Conservation (phyloP, 805 yeast genomes). For the Yamadazyma akitaensis region DNA sequence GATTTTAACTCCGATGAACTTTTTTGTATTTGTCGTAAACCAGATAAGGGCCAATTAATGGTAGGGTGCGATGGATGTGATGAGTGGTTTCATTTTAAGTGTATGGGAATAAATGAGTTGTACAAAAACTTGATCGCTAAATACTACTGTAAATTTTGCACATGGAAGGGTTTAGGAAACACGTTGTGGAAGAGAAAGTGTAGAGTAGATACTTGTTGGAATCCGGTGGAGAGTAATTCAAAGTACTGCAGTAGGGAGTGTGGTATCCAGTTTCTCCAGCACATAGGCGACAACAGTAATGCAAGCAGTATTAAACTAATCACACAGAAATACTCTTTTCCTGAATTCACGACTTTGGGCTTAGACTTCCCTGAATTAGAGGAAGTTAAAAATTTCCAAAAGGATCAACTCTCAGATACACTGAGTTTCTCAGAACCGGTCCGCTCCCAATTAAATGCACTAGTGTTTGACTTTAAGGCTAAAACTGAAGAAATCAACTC, state of each 20-base stretch:
- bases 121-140: constrained; percentile 56
- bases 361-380: constrained; percentile 43
- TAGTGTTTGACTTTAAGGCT: constrained; percentile 17
- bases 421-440: constrained; percentile 19
- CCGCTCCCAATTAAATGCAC: constrained; percentile 16
- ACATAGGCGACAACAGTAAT: neutral
- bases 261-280: constrained; percentile 44
- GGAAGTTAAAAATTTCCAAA: constrained; percentile 23
- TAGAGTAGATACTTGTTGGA: constrained; percentile 52
- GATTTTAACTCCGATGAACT: constrained; percentile 57
- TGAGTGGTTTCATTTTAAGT: constrained; percentile 88
- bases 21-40: constrained; percentile 73
- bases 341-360: constrained; percentile 25
- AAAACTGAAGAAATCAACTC: constrained; percentile 14
- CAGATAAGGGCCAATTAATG: constrained; percentile 81
- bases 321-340: constrained; percentile 10
- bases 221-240: constrained; percentile 48
- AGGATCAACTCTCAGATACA: constrained; percentile 6
- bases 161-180: constrained; percentile 45
- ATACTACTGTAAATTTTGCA: constrained; percentile 75
- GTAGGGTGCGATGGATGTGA: constrained; percentile 95
- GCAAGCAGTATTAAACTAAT: constrained; percentile 19
- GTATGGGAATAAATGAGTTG: constrained; percentile 57
- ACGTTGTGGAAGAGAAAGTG: constrained; percentile 79
- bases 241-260: constrained; percentile 78